Conservation (phyloP, 371 early-diverging fungal genomes). For the Saksenaea oblongispora region DNA sequence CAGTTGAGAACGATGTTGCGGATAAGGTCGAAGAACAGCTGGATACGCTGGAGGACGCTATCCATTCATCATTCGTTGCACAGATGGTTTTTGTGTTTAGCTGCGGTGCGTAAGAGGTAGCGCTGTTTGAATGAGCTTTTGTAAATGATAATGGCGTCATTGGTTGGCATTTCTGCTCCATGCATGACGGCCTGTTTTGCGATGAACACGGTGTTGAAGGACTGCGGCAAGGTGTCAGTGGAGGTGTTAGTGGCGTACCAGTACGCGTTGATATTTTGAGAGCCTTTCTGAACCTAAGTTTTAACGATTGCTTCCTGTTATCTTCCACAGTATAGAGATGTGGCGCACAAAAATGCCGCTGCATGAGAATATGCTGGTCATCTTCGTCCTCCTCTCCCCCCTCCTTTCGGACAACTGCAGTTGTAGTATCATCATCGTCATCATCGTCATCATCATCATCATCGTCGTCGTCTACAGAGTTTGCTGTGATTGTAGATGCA, state of each 20-base stretch:
- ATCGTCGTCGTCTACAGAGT: constrained; percentile 3
- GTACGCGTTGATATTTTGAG: constrained; percentile 2
- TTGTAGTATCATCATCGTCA: not conserved
- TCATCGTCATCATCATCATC: constrained; percentile 8
- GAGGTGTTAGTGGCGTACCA: not conserved
- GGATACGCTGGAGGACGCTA: not conserved
- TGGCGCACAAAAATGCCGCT: not conserved
- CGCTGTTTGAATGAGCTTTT: not conserved
- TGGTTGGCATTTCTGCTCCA: not conserved
- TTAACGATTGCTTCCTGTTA: not conserved
- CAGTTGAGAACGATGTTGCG: not conserved
- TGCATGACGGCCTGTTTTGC: not conserved
- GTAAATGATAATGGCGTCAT: not conserved
- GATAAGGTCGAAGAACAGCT: constrained; percentile 1
- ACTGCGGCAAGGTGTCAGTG: not conserved
- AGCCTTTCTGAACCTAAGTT: not conserved
- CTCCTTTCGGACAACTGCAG: not conserved
- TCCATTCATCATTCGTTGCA: not conserved
- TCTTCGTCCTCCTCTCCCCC: not conserved
- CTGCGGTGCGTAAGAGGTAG: not conserved
- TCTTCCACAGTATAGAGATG: not conserved
- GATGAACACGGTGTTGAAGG: constrained; percentile 1
- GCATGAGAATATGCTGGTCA: not conserved
- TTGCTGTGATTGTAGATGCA: not conserved
- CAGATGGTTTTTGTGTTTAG: not conserved